These are phyloP conservation scores for Picea glauca DNA, from an alignment of 75 land plant species.

Conservation along the genomic window DNA sequence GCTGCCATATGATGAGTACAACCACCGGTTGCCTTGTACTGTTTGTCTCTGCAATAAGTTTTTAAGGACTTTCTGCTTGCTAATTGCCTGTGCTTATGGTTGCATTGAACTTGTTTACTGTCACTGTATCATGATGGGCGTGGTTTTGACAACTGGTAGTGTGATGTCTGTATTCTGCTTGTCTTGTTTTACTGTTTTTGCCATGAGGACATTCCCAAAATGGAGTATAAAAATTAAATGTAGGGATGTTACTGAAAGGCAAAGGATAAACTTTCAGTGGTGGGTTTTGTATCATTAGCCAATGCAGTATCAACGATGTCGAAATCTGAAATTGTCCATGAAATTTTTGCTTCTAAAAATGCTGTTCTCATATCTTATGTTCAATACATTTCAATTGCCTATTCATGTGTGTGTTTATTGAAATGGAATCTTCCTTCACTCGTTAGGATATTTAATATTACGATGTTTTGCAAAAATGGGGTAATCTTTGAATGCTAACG, in stretches of 20 bases:
- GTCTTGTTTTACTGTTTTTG: not conserved
- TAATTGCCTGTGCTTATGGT: slow-evolving; percentile 1
- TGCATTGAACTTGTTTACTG: not conserved
- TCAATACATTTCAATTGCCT: not conserved
- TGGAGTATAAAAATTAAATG: not conserved
- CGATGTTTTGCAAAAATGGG: not conserved
- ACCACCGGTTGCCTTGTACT: not conserved
- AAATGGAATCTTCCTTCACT: not conserved
- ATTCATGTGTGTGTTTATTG: not conserved
- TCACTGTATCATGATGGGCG: not conserved
- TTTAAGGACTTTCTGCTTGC: not conserved
- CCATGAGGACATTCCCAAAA: not conserved
- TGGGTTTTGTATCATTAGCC: not conserved
- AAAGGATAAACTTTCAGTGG: not conserved
- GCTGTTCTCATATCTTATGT: not conserved
- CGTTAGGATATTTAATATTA: not conserved
- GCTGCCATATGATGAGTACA: slow-evolving; percentile 7
- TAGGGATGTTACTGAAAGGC: not conserved
- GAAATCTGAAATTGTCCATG: not conserved
- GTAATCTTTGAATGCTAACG: not conserved
- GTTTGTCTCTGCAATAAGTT: not conserved
- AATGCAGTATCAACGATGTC: not conserved
- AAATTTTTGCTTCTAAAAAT: not conserved
- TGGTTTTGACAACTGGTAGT: not conserved
- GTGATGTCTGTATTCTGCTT: not conserved